These are phyloP conservation scores for Triticum urartu DNA, from an alignment of 176 grass and related monocot species.

Conservation along the genomic window DNA sequence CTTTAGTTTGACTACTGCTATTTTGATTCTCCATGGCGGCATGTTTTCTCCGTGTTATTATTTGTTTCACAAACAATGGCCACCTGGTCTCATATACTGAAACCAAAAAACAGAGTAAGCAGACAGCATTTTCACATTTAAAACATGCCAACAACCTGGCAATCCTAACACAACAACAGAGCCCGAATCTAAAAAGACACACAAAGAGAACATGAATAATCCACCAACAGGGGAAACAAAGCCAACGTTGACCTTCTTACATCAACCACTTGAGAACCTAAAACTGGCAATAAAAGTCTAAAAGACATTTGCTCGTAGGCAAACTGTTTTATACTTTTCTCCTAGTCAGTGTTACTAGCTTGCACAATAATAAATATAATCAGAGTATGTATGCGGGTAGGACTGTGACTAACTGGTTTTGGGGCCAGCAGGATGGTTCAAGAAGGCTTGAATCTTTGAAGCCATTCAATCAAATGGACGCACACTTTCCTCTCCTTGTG, in stretches of 20 bases:
- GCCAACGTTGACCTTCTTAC: background rate
- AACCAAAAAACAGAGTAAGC: background rate
- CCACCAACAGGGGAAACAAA: background rate
- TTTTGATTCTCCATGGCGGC: background rate
- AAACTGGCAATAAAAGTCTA: background rate
- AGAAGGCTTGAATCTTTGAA: constrained; percentile 68
- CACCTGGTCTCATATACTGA: background rate
- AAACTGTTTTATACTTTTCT: background rate
- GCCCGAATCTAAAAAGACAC: background rate
- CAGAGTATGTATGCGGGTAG: too few species aligned
- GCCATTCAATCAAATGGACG: constrained; percentile 17
- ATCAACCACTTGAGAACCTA: background rate
- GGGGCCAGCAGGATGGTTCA: constrained; percentile 77
- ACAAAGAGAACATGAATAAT: background rate
- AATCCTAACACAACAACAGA: background rate
- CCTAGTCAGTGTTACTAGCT: background rate
- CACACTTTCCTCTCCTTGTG: background rate
- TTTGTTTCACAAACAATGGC: background rate
- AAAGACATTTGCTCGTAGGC: background rate
- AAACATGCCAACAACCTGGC: background rate
- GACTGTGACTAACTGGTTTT: constrained; percentile 57
- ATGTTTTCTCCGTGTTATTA: background rate
- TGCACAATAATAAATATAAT: background rate
- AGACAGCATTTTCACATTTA: background rate
- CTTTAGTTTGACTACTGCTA: background rate